Percentiles rank a stretch among this genome's conserved stretches.
phyloP scores from a whole-genome alignment of 352 stramenopile species.

The Phytophthora pini region DNA sequence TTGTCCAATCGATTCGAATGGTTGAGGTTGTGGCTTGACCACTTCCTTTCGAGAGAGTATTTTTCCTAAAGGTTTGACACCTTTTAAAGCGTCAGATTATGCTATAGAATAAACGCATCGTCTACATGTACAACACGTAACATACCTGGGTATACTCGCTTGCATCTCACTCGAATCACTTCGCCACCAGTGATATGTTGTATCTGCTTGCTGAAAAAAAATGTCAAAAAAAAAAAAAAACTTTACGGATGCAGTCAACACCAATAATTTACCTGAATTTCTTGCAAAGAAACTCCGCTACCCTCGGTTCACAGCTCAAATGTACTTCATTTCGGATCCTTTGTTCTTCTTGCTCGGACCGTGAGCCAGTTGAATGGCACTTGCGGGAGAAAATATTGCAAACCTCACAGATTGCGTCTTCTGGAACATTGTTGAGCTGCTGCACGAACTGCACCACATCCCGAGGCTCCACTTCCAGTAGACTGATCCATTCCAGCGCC shows the following conservation, averaged over 20 bases:
- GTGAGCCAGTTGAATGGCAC: not conserved
- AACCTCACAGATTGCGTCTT: conserved; percentile 62
- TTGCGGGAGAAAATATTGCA: conserved; percentile 37
- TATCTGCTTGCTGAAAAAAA: conserved; percentile 33
- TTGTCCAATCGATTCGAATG: not conserved
- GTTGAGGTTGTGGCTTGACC: too few species aligned
- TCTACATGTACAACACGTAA: not conserved
- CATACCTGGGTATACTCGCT: conserved; percentile 35
- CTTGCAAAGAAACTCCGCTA: conserved; percentile 68
- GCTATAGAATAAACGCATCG: too few species aligned
- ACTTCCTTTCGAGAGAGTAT: not conserved
- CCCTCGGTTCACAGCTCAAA: conserved; percentile 49
- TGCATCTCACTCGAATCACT: conserved; percentile 60
- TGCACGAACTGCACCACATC: conserved; percentile 57
- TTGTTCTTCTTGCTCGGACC: conserved; percentile 4
- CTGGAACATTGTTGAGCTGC: conserved; percentile 48
- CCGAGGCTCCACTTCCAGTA: conserved; percentile 33
- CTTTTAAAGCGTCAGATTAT: not conserved
- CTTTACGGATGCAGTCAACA: not conserved
- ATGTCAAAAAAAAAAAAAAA: not conserved
- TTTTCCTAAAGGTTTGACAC: not conserved
- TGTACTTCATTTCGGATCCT: conserved; percentile 37
- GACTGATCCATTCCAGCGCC: conserved; percentile 56
- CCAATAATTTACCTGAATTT: conserved; percentile 51
- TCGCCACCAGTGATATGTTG: conserved; percentile 57